These are phyloP conservation scores for Chenopodium formosanum DNA, from an alignment of 148 eudicot genomes.

Conservation along the genomic window DNA sequence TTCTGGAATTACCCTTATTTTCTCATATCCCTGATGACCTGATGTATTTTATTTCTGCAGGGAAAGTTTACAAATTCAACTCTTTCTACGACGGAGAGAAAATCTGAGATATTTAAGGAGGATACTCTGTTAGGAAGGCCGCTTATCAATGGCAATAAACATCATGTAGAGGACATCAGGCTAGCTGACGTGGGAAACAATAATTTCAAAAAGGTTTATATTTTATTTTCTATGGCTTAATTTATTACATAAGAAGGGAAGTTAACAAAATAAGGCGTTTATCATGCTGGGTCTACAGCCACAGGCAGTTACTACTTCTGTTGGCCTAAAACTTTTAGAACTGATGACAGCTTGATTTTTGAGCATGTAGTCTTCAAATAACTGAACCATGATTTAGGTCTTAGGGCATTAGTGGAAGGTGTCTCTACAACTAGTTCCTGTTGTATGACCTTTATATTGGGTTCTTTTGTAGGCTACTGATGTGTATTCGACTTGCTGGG, in stretches of 20 bases:
- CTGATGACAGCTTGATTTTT: not conserved
- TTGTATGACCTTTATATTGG: not conserved
- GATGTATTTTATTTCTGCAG: constrained; percentile 29
- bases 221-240: not conserved
- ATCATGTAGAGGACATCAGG: constrained; percentile 69
- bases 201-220: constrained; percentile 67
- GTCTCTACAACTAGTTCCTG: not conserved
- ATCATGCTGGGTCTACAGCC: not conserved
- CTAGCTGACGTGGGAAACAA: constrained; percentile 67
- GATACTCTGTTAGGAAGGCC: constrained; percentile 60
- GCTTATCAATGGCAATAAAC: constrained; percentile 61
- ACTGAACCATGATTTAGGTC: not conserved
- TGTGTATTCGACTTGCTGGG: constrained; percentile 71
- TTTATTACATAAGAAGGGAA: not conserved
- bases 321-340: not conserved
- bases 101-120: constrained; percentile 59
- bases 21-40: not conserved
- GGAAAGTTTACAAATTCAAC: constrained; percentile 59
- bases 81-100: constrained; percentile 57
- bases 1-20: not conserved
- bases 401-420: not conserved
- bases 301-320: not conserved
- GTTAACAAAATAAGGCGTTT: not conserved
- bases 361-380: not conserved
- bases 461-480: constrained; percentile 60